These are phyloP conservation scores for Kodamaea sagamina DNA, from an alignment of 805 yeast genomes.

Conservation along the genomic window DNA sequence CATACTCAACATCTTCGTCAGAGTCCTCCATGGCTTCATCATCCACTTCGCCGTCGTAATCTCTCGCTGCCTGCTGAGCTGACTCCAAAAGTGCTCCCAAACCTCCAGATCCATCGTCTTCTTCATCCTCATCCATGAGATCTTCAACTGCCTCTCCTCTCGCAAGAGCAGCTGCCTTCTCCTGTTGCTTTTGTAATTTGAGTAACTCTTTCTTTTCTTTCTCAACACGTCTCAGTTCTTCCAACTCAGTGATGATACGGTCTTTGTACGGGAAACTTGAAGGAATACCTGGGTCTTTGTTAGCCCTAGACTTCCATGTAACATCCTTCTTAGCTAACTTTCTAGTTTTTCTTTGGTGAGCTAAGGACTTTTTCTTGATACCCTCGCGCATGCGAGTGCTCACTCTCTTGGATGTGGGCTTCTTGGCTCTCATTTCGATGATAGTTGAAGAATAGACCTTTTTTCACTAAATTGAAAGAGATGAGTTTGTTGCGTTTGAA, in stretches of 20 bases:
- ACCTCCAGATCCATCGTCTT: constrained; percentile 49
- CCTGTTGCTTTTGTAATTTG: constrained; percentile 53
- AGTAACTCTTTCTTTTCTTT: constrained; percentile 54
- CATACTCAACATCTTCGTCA: constrained; percentile 47
- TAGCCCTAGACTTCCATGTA: constrained; percentile 86
- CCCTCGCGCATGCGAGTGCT: constrained; percentile 96
- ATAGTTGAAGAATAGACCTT: not conserved
- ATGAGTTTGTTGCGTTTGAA: constrained; percentile 6
- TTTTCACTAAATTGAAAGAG: constrained; percentile 2
- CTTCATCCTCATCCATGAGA: constrained; percentile 38
- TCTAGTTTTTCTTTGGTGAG: constrained; percentile 82
- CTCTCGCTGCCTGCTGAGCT: constrained; percentile 85
- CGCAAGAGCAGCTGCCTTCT: constrained; percentile 41
- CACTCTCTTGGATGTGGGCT: constrained; percentile 81
- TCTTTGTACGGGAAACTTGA: constrained; percentile 93
- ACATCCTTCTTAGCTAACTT: constrained; percentile 84
- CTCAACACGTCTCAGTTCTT: constrained; percentile 56
- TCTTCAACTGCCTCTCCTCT: constrained; percentile 43
- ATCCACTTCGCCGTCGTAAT: constrained; percentile 58
- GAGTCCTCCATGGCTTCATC: constrained; percentile 32
- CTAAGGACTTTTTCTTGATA: constrained; percentile 91
- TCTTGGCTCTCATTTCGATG: constrained; percentile 47
- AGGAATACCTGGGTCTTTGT: constrained; percentile 95
- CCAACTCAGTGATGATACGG: constrained; percentile 70
- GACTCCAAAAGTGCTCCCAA: constrained; percentile 85